Percentiles rank a stretch among this genome's conserved stretches.
phyloP scores from a whole-genome alignment of 176 grass and related monocot genomes.

The Panicum miliaceum region DNA sequence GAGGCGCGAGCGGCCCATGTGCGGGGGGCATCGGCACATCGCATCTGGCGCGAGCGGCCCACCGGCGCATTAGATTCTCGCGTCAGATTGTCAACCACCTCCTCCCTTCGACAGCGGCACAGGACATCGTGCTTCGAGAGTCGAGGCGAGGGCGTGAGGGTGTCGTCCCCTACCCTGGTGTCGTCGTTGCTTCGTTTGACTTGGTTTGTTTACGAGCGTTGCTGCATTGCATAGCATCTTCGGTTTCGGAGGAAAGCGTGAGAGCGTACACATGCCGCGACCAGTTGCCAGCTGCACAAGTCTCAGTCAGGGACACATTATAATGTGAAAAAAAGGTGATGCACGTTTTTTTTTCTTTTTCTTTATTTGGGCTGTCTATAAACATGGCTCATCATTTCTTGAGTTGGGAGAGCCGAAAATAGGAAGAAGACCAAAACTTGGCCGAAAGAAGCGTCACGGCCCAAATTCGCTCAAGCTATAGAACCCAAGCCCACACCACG shows the following conservation, averaged over 20 bases:
- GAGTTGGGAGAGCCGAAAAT: background rate
- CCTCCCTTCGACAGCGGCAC: background rate
- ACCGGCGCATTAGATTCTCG: background rate
- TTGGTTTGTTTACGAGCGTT: background rate
- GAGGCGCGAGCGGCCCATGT: background rate
- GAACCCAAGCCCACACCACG: background rate
- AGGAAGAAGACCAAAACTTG: background rate
- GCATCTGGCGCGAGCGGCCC: too few relatives aligned
- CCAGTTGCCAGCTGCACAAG: background rate
- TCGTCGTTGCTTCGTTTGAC: background rate
- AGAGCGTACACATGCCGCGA: background rate
- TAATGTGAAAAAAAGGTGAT: background rate
- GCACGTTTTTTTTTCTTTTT: background rate
- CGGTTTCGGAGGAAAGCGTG: background rate
- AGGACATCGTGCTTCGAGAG: background rate
- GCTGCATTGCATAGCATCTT: background rate
- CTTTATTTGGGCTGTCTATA: background rate
- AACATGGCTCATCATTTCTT: background rate
- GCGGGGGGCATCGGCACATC: background rate
- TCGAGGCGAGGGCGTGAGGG: background rate
- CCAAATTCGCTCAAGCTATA: background rate
- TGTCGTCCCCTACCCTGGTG: background rate
- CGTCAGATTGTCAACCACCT: constrained; percentile 18
- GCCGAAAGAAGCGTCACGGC: too few relatives aligned
- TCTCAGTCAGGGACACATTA: background rate